Evolutionary conservation across 768 basidiomycete species (phyloP), one percentile per base, ranked within the genome.

Genomic region (Mycena venus): DNA sequence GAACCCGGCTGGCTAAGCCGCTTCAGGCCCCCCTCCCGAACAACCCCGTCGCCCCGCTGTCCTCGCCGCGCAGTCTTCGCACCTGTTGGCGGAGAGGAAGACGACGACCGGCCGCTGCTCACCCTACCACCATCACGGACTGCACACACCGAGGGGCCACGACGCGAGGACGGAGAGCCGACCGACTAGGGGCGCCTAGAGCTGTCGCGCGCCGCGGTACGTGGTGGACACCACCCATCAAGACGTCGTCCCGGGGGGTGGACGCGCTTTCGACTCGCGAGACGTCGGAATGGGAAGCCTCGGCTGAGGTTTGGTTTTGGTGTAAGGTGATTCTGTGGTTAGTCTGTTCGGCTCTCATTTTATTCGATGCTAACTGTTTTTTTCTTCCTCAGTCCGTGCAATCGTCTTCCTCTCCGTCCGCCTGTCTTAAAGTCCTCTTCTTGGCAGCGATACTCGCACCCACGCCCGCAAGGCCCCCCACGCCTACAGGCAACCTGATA

Each of bases 261-360:
- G 68, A 60, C 68, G 68, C 59, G 34, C 59, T 44, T 64, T 71
- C 70, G 53, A 64, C 62, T 71, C 70, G 70, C 6, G 71, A 59
- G 21, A 47, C 64, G 58, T 72, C 47, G 6, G 6, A 58, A 38
- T 49, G 64, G 29, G 72, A 51, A 53, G 65, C 59, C 44, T 36
- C 40, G 7, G 49, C 2, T 66, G 63, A 58, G 61, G 63, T 34
- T 23, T 29, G 34, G n/a, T 60, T 29, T 40, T 61, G 71, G 34
- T 60, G 29, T n/a, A 58, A n/a, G 40, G 49, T 66, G 68, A n/a
- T 11, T 47, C 49, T 44, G 29, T 42, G 40, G 56, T 60, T 59
- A 36, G 29, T 49, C 2, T 19, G 11, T 40, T 23, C 10, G 21
- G 8, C 12, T 15, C n/a, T 44, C 9, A 9, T 60, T 21, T 38